Conservation (phyloP, 495 filamentous ascomycete genomes). For the Penicillium odoratum region DNA sequence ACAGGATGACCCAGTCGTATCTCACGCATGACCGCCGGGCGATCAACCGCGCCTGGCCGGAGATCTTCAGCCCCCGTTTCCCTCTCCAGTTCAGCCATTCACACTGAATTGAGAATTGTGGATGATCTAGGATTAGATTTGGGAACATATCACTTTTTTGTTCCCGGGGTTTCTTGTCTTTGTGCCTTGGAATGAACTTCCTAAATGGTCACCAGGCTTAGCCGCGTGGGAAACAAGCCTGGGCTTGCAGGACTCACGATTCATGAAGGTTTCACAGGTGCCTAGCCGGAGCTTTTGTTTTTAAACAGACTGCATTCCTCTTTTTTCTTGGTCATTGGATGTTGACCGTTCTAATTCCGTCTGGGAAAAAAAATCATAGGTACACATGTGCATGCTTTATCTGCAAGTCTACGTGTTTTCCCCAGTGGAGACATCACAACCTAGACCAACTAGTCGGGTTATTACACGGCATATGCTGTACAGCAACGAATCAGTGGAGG, state of each 20-base stretch:
- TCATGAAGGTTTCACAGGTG: constrained; percentile 25
- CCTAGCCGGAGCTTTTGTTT: constrained; percentile 14
- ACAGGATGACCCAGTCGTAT: constrained; percentile 17
- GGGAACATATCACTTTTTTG: constrained; percentile 7
- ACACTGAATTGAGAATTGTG: constrained; percentile 7
- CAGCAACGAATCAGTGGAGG: constrained; percentile 8
- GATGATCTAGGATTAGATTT: constrained; percentile 6
- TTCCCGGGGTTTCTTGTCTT: background rate
- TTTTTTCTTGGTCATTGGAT: background rate
- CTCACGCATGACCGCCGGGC: constrained; percentile 25
- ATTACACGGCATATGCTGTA: constrained; percentile 11
- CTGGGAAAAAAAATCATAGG: background rate
- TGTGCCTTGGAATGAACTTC: constrained; percentile 26
- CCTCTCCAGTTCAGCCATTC: constrained; percentile 11
- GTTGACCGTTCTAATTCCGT: background rate
- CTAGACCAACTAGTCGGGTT: background rate
- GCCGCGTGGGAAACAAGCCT: constrained; percentile 23
- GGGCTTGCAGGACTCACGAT: background rate
- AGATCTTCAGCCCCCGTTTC: constrained; percentile 16
- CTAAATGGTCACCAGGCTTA: constrained; percentile 23
- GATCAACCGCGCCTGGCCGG: constrained; percentile 24
- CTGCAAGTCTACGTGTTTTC: background rate
- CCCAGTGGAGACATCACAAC: background rate
- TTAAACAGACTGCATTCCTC: background rate
- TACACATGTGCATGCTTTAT: background rate